These are phyloP conservation scores for Brassica cretica DNA, from an alignment of 345 rosid genomes.

Conservation along the genomic window DNA sequence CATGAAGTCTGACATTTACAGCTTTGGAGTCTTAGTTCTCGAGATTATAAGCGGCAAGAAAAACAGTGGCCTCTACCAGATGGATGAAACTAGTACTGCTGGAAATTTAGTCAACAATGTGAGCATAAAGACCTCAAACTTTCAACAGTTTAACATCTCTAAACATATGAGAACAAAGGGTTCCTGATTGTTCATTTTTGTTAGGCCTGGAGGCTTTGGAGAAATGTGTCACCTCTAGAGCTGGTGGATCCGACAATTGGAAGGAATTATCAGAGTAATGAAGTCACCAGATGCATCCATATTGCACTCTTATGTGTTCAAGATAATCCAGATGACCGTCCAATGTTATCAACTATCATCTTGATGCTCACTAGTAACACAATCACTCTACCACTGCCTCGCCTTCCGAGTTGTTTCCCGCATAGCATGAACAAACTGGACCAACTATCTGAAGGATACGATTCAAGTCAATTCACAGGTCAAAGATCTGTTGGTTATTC, in stretches of 20 bases:
- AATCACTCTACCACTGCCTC: neutral
- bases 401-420: neutral
- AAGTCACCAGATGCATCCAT: neutral
- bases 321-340: slow-evolving; percentile 2
- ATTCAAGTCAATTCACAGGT: neutral
- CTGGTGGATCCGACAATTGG: slow-evolving; percentile 9
- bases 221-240: neutral
- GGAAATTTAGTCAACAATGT: slow-evolving; percentile 8
- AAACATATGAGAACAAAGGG: neutral
- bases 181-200: neutral
- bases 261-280: neutral
- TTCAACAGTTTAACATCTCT: neutral
- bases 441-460: neutral
- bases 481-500: slow-evolving; percentile 9
- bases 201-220: slow-evolving; percentile 18
- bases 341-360: neutral
- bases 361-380: neutral
- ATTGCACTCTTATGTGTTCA: neutral
- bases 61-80: neutral
- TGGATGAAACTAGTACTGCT: neutral
- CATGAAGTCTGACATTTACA: neutral
- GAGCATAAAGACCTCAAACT: neutral
- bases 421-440: neutral
- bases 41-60: neutral
- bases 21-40: neutral